Evolutionary conservation across 2,329 filamentous ascomycete genomes (phyloP), one percentile per base, ranked within the genome.

Genomic region (Penicillium olsonii): DNA sequence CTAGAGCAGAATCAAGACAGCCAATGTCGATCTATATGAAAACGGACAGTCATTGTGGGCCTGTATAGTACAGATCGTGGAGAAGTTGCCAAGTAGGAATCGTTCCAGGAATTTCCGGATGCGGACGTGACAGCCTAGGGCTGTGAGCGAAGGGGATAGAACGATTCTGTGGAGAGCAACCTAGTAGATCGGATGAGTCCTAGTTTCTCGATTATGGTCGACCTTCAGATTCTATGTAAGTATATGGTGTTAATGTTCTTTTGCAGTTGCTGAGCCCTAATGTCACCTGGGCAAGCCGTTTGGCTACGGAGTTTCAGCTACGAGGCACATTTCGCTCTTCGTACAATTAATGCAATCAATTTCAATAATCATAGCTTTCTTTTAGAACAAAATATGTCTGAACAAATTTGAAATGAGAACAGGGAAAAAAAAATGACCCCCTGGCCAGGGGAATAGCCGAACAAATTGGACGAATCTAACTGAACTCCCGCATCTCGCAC

Each of bases 81-180:
- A 17, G 15, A 18, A 4, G 45, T 19, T 15, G 22, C 27, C 17
- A 5, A 15, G 18, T 8, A 45, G 19, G 18, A 14, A 41, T 15
- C n/a, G 26, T 18, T 34, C 17, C 46, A 27, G 24, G 24, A 17
- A 15, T 29, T 20, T 35, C 47, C 47, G 47, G 14, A 49, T 45
- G 47, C 47, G 47, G 47, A n/a, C 14, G 5, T 18, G 31, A 14
- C 18, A 42, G 6, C n/a, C n/a, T n/a, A n/a, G n/a, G n/a, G n/a
- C n/a, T n/a, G n/a, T n/a, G n/a, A n/a, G n/a, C n/a, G n/a, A n/a
- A n/a, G n/a, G n/a, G n/a, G n/a, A n/a, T n/a, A n/a, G n/a, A n/a
- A n/a, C n/a, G n/a, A n/a, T n/a, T n/a, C n/a, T n/a, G n/a, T n/a
- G n/a, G n/a, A n/a, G n/a, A n/a, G n/a, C n/a, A n/a, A n/a, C n/a